Evolutionary conservation across 306 rosid species (phyloP), one percentile per base, ranked within the genome.

Genomic region (Hippophae rhamnoides): DNA sequence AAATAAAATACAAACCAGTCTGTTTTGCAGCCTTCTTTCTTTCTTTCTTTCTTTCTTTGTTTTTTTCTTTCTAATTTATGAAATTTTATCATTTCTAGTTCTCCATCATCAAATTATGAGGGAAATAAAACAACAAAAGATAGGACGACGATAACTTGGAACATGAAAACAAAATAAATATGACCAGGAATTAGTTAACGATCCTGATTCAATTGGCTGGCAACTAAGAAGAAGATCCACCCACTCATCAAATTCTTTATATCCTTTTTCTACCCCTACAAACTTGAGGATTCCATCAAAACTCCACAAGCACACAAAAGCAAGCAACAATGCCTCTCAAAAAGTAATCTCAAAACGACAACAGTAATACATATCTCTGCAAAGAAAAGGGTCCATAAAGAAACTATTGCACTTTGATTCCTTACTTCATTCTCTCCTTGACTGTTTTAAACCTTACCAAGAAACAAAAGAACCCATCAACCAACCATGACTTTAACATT

Each of bases 401-500:
- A 46, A 46, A 13, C 50, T 13, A 46, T 46, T 46, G 49, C 11
- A 47, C 13, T 47, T 13, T 47, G 38, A 31, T 31, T 31, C 38
- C 38, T 31, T 31, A 31, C 38, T 31, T 31, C 38, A 31, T 31
- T 31, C 38, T 31, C 38, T 31, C 5, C 38, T 31, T 10, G 13
- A 46, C 10, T 46, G 25, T 58, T 38, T 58, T 12, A 53, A 8
- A 3, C 43, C 60, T 46, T 43, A 43, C 42, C 47, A 10, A 47
- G 56, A 10, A 18, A 26, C 43, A 51, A 11, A 10, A 9, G 44
- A 62, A 48, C 45, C 47, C 47, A 54, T 52, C 31, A 9, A 13
- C 10, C 49, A 18, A 58, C 61, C 66, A 79, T 72, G 81, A 27
- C 69, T 31, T 31, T 31, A 52, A 60, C 76, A 65, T 38, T 65